A percentile compares a stretch with the other conserved stretches of the same genome.
phyloP scores from a whole-genome alignment of 306 rosid genomes.

The Trifolium subterraneum region DNA sequence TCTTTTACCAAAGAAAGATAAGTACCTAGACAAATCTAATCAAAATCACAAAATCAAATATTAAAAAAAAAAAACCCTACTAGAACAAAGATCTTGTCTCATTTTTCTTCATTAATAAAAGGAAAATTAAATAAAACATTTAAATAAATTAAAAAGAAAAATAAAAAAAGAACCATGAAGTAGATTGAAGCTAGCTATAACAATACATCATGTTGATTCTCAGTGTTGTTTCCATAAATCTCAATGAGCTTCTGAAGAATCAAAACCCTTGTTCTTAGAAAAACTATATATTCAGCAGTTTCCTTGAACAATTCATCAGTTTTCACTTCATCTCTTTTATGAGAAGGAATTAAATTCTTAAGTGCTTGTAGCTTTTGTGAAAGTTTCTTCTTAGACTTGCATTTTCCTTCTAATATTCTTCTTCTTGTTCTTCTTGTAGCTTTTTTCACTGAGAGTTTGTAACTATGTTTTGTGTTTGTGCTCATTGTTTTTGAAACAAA shows the following conservation, averaged over 20 bases:
- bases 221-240: constrained; percentile 58
- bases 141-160: not conserved
- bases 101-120: constrained; percentile 34
- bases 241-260: constrained; percentile 79
- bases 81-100: constrained; percentile 34
- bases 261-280: constrained; percentile 64
- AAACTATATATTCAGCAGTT: constrained; percentile 88
- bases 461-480: constrained; percentile 50
- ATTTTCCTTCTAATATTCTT: constrained; percentile 35
- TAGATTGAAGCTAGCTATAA: constrained; percentile 43
- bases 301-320: constrained; percentile 73
- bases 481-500: constrained; percentile 50
- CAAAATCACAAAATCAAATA: constrained; percentile 12
- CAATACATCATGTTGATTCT: constrained; percentile 50
- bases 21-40: constrained; percentile 45
- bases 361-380: constrained; percentile 65
- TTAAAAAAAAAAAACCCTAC: not conserved
- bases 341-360: constrained; percentile 69
- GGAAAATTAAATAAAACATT: constrained; percentile 13
- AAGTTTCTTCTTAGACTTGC: constrained; percentile 50
- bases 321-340: constrained; percentile 43
- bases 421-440: constrained; percentile 45
- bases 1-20: constrained; percentile 50
- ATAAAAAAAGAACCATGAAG: constrained; percentile 14
- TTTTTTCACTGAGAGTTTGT: constrained; percentile 49